A percentile compares a stretch with the other conserved stretches of the same genome.
Conservation (phyloP, 31 red algal species). For the Asparagopsis taxiformis region DNA sequence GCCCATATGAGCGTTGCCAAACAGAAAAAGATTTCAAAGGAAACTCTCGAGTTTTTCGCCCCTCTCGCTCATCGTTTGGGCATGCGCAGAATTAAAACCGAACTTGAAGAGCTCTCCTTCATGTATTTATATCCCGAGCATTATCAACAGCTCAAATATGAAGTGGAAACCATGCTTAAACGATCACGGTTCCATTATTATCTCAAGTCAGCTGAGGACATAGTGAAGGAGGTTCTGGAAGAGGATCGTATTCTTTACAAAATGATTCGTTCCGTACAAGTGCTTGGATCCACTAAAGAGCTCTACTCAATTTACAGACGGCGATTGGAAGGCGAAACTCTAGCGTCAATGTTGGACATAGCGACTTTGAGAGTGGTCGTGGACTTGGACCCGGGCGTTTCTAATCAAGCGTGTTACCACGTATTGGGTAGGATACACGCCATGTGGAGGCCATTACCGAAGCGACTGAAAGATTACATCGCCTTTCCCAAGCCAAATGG, state of each 20-base stretch:
- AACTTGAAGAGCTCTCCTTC: constrained; percentile 92
- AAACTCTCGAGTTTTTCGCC: constrained; percentile 96
- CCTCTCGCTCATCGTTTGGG: constrained; percentile 95
- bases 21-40: constrained; percentile 85
- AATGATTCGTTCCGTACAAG: constrained; percentile 66
- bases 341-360: constrained; percentile 81
- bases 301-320: constrained; percentile 81
- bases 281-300: constrained; percentile 63
- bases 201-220: constrained; percentile 43
- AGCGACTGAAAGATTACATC: constrained; percentile 95
- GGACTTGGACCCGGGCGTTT: constrained; percentile 61
- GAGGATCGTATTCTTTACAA: constrained; percentile 77
- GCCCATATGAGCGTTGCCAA: constrained; percentile 61
- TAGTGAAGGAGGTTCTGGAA: constrained; percentile 68
- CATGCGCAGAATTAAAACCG: constrained; percentile 78
- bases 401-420: constrained; percentile 89
- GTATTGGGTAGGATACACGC: constrained; percentile 84
- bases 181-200: constrained; percentile 36
- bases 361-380: constrained; percentile 78
- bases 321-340: constrained; percentile 59
- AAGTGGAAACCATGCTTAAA: constrained; percentile 55
- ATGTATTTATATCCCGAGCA: constrained; percentile 84
- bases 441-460: constrained; percentile 93
- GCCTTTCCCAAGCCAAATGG: constrained; percentile 99
- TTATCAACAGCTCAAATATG: constrained; percentile 65